phyloP scores from a whole-genome alignment of 2,329 filamentous ascomycete species.

The Pseudovirgaria hyperparasitica region DNA sequence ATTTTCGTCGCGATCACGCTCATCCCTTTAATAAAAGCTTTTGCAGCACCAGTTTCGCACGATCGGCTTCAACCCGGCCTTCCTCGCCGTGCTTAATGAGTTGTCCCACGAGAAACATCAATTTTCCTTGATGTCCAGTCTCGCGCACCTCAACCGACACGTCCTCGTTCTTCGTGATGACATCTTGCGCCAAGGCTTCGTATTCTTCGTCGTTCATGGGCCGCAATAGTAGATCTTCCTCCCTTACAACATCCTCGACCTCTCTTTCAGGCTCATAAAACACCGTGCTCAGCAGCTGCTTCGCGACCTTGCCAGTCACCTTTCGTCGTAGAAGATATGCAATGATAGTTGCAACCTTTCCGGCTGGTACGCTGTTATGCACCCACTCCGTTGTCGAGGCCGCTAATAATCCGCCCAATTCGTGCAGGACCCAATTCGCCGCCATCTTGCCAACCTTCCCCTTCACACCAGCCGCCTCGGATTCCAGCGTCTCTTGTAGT shows the following conservation, averaged over 20 bases:
- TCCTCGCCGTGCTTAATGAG: constrained; percentile 51
- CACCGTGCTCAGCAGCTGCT: constrained; percentile 43
- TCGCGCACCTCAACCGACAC: constrained; percentile 47
- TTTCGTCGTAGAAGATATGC: constrained; percentile 25
- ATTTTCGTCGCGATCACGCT: too few species aligned
- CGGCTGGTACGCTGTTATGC: constrained; percentile 23
- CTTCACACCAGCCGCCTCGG: constrained; percentile 14
- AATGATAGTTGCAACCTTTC: constrained; percentile 32
- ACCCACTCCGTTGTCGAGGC: constrained; percentile 26
- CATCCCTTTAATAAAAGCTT: too few species aligned
- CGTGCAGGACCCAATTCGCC: constrained; percentile 48
- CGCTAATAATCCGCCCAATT: constrained; percentile 36
- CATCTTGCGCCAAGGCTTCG: constrained; percentile 35
- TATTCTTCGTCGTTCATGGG: constrained; percentile 46
- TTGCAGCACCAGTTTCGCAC: constrained; percentile 42
- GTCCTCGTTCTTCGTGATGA: constrained; percentile 42
- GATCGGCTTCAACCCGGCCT: constrained; percentile 48
- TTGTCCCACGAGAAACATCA: constrained; percentile 56
- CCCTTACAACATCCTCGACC: constrained; percentile 41
- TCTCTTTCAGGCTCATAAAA: constrained; percentile 38
- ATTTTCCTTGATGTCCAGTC: constrained; percentile 50
- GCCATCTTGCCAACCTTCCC: constrained; percentile 31
- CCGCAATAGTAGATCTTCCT: constrained; percentile 41
- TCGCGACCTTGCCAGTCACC: constrained; percentile 44
- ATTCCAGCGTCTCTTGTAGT: constrained; percentile 13